phyloP scores from a whole-genome alignment of 1,139 yeast genomes.

The Eremothecium coryli region DNA sequence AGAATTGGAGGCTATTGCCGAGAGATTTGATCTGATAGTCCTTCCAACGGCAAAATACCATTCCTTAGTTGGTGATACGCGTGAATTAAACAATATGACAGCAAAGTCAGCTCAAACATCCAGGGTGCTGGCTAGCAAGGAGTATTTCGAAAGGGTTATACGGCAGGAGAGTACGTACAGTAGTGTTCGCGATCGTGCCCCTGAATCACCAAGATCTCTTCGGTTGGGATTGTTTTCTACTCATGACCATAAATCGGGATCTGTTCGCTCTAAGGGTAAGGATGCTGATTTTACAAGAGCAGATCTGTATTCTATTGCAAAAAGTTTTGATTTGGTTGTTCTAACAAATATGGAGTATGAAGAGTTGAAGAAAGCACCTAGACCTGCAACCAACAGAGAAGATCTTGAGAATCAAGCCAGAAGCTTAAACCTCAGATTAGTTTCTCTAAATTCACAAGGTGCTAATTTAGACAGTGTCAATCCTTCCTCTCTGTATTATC shows the following conservation, averaged over 20 bases:
- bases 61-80: conserved; percentile 11
- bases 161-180: conserved; percentile 22
- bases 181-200: conserved; percentile 25
- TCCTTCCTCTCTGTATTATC: neutral
- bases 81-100: conserved; percentile 12
- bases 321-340: conserved; percentile 27
- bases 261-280: conserved; percentile 27
- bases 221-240: conserved; percentile 32
- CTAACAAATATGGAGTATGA: conserved; percentile 31
- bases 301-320: conserved; percentile 31
- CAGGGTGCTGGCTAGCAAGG: conserved; percentile 29
- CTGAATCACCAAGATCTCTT: conserved; percentile 30
- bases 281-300: conserved; percentile 28
- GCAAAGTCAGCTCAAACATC: conserved; percentile 18
- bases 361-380: conserved; percentile 21
- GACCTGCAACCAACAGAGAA: conserved; percentile 24
- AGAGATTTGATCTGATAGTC: conserved; percentile 22
- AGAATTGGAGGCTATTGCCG: conserved; percentile 26
- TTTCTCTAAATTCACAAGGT: conserved; percentile 3
- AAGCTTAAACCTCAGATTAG: conserved; percentile 21
- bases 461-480: no score
- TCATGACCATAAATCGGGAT: conserved; percentile 30
- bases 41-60: conserved; percentile 20
- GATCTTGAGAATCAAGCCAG: conserved; percentile 26
- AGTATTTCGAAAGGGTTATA: conserved; percentile 29